A percentile compares a stretch with the other conserved stretches of the same genome.
phyloP scores from a whole-genome alignment of 306 rosid species.

The Ochetophila trinervis region DNA sequence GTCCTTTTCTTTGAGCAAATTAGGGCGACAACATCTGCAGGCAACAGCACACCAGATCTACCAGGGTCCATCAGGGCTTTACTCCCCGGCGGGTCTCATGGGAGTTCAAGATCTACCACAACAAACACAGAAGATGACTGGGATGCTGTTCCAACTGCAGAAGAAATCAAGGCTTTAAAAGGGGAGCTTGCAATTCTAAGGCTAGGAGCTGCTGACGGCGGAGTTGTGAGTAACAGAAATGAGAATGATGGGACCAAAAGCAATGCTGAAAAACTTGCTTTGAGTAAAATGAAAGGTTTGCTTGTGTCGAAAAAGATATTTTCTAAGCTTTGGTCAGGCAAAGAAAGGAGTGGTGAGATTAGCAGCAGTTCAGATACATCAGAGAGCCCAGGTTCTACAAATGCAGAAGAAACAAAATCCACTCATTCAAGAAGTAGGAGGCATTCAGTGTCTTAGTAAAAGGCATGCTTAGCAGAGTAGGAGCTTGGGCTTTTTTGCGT shows the following conservation, averaged over 20 bases:
- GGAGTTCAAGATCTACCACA: slow-evolving; percentile 82
- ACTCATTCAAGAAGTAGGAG: slow-evolving; percentile 85
- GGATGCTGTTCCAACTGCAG: slow-evolving; percentile 68
- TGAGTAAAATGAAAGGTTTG: slow-evolving; percentile 61
- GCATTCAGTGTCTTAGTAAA: slow-evolving; percentile 61
- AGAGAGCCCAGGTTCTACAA: slow-evolving; percentile 81
- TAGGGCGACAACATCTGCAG: slow-evolving; percentile 59
- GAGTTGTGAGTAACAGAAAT: slow-evolving; percentile 27
- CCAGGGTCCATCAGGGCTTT: slow-evolving; percentile 56
- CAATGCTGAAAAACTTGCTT: slow-evolving; percentile 43
- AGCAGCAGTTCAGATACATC: slow-evolving; percentile 84
- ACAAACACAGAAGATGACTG: slow-evolving; percentile 86
- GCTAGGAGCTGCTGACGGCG: slow-evolving; percentile 33
- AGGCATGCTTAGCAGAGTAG: slow-evolving; percentile 21
- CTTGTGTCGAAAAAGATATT: slow-evolving; percentile 63
- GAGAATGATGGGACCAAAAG: slow-evolving; percentile 33
- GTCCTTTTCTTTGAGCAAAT: slow-evolving; percentile 91
- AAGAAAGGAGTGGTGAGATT: slow-evolving; percentile 65
- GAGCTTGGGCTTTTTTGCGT: slow-evolving; percentile 7
- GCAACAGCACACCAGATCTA: slow-evolving; percentile 61
- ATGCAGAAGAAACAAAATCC: slow-evolving; percentile 76
- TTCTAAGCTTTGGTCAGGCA: slow-evolving; percentile 87
- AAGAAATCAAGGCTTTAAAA: slow-evolving; percentile 66
- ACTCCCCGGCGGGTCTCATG: slow-evolving; percentile 69
- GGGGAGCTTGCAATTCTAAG: slow-evolving; percentile 56